phyloP scores from a whole-genome alignment of 371 early-diverging fungal species.

The Rhizopus delemar region DNA sequence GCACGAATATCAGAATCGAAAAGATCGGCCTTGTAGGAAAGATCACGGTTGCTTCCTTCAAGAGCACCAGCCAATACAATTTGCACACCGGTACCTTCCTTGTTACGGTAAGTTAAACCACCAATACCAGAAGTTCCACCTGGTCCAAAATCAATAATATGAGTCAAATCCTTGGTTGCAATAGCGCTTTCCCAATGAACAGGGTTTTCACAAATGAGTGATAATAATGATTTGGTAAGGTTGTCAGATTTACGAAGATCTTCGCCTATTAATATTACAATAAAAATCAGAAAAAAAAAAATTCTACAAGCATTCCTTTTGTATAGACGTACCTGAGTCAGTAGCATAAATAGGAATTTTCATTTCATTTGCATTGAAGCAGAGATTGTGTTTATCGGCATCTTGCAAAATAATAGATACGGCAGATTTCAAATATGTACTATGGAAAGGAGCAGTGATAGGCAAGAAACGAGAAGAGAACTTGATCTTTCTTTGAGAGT shows the following conservation, averaged over 20 bases:
- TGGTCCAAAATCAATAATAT: conserved; percentile 94
- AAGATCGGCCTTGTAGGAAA: conserved; percentile 82
- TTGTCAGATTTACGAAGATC: conserved; percentile 60
- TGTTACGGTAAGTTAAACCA: conserved; percentile 88
- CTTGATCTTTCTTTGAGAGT: conserved; percentile 84
- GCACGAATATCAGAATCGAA: conserved; percentile 79
- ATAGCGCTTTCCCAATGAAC: conserved; percentile 92
- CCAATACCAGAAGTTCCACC: conserved; percentile 89
- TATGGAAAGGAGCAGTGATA: conserved; percentile 90
- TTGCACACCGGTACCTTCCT: conserved; percentile 94
- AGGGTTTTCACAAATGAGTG: conserved; percentile 79
- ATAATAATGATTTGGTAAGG: conserved; percentile 72
- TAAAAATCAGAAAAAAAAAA: conserved; percentile 6
- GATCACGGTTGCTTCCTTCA: conserved; percentile 66
- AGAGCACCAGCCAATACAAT: conserved; percentile 77
- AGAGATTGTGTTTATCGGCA: conserved; percentile 57
- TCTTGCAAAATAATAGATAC: conserved; percentile 68
- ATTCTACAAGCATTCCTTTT: no score
- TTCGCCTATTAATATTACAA: conserved; percentile 45
- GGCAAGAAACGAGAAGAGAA: conserved; percentile 87
- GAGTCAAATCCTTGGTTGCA: conserved; percentile 70
- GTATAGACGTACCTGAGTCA: conserved; percentile 56
- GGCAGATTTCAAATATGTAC: conserved; percentile 68
- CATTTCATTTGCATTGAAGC: conserved; percentile 60
- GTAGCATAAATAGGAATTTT: conserved; percentile 78